phyloP scores from a whole-genome alignment of 2,329 filamentous ascomycete species.

The Hypocreales sp. region DNA sequence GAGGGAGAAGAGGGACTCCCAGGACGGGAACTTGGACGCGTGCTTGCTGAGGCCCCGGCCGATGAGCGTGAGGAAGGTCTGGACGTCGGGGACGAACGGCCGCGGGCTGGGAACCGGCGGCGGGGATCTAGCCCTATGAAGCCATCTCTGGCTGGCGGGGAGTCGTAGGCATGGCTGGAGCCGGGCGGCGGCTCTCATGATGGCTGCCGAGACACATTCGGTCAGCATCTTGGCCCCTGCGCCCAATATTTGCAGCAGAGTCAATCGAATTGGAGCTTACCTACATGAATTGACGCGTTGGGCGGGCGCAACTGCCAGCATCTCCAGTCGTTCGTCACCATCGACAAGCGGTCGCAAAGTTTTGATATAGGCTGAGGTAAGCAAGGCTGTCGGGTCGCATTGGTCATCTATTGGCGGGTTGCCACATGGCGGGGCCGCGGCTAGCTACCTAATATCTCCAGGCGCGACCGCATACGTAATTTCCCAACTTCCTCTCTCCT shows the following conservation, averaged over 20 bases:
- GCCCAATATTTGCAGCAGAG: too few relatives aligned
- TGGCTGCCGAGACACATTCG: background rate
- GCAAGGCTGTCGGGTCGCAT: constrained; percentile 13
- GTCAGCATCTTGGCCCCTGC: background rate
- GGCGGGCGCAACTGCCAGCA: constrained; percentile 1
- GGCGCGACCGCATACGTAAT: too few relatives aligned
- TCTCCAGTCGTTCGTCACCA: too few relatives aligned
- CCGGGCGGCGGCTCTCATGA: constrained; percentile 7
- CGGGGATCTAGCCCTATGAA: constrained; percentile 23
- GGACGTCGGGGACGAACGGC: constrained; percentile 71
- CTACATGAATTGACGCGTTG: too few relatives aligned
- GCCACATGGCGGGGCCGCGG: background rate
- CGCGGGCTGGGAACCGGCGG: constrained; percentile 50
- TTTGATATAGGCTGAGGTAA: constrained; percentile 17
- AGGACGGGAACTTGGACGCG: constrained; percentile 72
- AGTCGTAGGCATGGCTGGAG: constrained; percentile 16
- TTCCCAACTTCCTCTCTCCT: too few relatives aligned
- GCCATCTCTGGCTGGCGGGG: constrained; percentile 24
- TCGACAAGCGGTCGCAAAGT: too few relatives aligned
- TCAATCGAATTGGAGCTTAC: too few relatives aligned
- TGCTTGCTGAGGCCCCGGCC: constrained; percentile 75
- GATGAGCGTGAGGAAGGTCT: constrained; percentile 80
- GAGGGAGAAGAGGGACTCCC: constrained; percentile 79
- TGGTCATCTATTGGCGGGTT: background rate
- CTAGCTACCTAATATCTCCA: too few relatives aligned